Evolutionary conservation across 768 basidiomycete species (phyloP), one percentile per base, ranked within the genome.

Genomic region (Termitomyces sp.): DNA sequence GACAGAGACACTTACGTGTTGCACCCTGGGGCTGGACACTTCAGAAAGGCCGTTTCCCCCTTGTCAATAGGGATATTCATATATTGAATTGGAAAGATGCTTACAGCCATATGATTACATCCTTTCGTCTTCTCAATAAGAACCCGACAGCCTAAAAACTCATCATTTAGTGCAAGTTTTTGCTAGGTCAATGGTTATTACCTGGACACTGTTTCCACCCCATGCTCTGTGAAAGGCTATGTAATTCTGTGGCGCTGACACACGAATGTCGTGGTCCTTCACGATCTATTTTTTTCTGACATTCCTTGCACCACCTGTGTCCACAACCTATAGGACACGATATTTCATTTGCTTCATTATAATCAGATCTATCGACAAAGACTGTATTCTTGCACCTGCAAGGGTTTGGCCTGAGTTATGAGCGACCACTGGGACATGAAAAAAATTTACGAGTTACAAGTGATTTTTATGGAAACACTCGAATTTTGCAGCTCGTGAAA

Each of bases 141-240:
- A 7, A 80, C 79, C 46, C 65, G 62, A 60, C 78, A 79, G 11
- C 76, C 77, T 78, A 30, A n/a, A 41, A 37, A 73, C 23, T 42
- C 30, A 42, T 45, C 4, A 28, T 26, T 40, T 3, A 19, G 26
- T 3, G 28, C 15, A 3, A 7, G 26, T n/a, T 26, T 26, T n/a
- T n/a, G 15, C 45, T 12, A 40, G 17, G 17, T 40, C 37, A 12
- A 40, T 9, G 23, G 23, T 10, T 17, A 12, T 26, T 28, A 50
- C 85, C 81, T 57, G 85, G 85, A 63, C 85, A 87, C 48, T 77
- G 74, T 58, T 80, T 82, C 86, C 85, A 87, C 3, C 84, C 84
- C 17, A 73, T 67, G 60, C 71, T 60, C 43, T 70, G 64, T 78
- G 86, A 82, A 49, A 86, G 59, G 52, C 75, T 68, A 2, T 78